Evolutionary conservation across 176 grass and related monocot species (phyloP).

Genomic region (Dendrocalamus sinicus): DNA sequence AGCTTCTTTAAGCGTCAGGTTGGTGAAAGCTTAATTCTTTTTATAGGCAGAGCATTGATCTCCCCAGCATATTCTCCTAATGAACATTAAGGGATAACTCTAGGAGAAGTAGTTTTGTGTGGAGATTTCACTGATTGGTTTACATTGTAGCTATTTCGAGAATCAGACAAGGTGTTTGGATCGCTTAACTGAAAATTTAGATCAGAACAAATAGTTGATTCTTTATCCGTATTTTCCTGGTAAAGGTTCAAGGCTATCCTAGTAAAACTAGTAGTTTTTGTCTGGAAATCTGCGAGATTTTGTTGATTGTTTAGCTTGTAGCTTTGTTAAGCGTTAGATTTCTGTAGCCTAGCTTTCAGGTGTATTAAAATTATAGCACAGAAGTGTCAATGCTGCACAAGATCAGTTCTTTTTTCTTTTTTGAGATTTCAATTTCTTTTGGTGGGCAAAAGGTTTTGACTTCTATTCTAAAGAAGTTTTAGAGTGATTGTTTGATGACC

Average conservation of each 20-base stretch:
- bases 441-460: neutral
- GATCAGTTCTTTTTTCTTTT: neutral
- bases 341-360: neutral
- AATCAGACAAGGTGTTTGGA: neutral
- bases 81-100: no score
- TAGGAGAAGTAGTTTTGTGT: no score
- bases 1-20: neutral
- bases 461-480: conserved; percentile 14
- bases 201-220: neutral
- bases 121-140: neutral
- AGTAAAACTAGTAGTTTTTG: neutral
- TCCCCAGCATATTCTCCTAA: no score
- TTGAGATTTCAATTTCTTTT: neutral
- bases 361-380: neutral
- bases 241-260: neutral
- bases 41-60: no score
- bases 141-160: neutral
- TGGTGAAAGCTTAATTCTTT: neutral
- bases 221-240: neutral
- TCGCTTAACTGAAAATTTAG: neutral
- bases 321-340: neutral
- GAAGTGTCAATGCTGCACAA: neutral
- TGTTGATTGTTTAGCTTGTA: neutral
- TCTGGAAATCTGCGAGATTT: neutral
- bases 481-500: neutral